Evolutionary conservation across 441 rosid species (phyloP), one percentile per base, ranked within the genome.

Genomic region (Heliophila coronopifolia): DNA sequence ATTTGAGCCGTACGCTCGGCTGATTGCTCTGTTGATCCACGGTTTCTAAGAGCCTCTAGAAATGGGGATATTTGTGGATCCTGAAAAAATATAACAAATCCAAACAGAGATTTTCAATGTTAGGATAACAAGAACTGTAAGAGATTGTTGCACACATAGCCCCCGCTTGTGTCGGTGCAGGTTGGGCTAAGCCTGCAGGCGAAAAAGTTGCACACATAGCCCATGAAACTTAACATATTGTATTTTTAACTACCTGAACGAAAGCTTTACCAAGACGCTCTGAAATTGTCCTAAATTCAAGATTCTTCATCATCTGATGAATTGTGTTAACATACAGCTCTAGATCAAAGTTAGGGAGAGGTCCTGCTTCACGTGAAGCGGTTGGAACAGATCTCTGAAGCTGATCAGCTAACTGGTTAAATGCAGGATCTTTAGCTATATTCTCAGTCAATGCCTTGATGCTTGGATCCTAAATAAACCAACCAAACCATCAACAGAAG

Each of bases 401-500:
- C 71, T 89, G 99, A 72, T 89, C 97, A 9, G 99, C 97, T 93
- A 93, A 88, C 63, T 80, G 83, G 69, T 80, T 93, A 77, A 93
- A 93, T 13, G 96, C 9, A 30, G 99, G 96, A 67, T 89, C 97
- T 73, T 79, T 77, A 23, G 97, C 84, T 54, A 93, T 89, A 73
- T 89, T 94, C 61, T 86, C 93, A 54, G 96, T 96, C 40, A 89
- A 58, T 19, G 84, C 91, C 74, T 84, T 83, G 61, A 93, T 86
- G 67, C 93, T 89, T 4, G 96, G 97, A 56, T 93, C 99, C 99
- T 93, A 7, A 26, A 66, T 3, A 57, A 20, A 34, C 16, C 20
- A 34, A 30, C 24, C 20, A 24, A 64, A 20, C 18, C 27, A 25
- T 41, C 51, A 39, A 15, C 18, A 56, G 0, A 18, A 39, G 3